A percentile compares a stretch with the other conserved stretches of the same genome.
Evolutionary conservation across 257 asterid genomes (phyloP).

Genomic region (Solanum bulbocastanum): DNA sequence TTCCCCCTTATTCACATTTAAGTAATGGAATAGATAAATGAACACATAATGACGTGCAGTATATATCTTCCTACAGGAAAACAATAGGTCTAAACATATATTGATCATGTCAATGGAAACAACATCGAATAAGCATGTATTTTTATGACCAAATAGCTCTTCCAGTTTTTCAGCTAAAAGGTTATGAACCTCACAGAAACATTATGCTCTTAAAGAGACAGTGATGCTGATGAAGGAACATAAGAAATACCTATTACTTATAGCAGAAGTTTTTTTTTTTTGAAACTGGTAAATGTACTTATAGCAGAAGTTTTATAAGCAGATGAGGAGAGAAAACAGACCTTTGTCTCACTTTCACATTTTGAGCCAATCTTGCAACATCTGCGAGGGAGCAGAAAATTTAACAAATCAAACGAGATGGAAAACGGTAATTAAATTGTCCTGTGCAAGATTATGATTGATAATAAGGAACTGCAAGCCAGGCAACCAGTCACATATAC

Average conservation of each 20-base stretch:
- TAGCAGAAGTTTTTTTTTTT: neutral
- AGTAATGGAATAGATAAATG: neutral
- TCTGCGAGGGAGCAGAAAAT: conserved; percentile 27
- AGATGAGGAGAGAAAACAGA: conserved; percentile 8
- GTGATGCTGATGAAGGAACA: neutral
- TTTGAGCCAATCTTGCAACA: conserved; percentile 79
- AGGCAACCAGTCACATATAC: neutral
- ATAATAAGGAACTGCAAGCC: neutral
- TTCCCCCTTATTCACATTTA: neutral
- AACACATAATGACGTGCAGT: neutral
- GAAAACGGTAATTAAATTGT: neutral
- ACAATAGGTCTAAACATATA: neutral
- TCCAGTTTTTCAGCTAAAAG: neutral
- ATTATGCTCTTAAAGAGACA: neutral
- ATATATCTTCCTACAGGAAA: neutral
- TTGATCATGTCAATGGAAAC: neutral
- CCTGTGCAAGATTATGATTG: neutral
- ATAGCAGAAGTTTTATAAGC: neutral
- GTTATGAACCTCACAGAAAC: neutral
- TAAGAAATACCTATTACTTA: neutral
- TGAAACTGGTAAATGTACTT: neutral
- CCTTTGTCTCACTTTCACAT: conserved; percentile 94
- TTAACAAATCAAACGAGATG: neutral
- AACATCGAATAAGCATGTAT: neutral
- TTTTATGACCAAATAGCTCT: neutral